Conservation (phyloP, 2,329 filamentous ascomycete species). For the Clarireedia homoeocarpa region DNA sequence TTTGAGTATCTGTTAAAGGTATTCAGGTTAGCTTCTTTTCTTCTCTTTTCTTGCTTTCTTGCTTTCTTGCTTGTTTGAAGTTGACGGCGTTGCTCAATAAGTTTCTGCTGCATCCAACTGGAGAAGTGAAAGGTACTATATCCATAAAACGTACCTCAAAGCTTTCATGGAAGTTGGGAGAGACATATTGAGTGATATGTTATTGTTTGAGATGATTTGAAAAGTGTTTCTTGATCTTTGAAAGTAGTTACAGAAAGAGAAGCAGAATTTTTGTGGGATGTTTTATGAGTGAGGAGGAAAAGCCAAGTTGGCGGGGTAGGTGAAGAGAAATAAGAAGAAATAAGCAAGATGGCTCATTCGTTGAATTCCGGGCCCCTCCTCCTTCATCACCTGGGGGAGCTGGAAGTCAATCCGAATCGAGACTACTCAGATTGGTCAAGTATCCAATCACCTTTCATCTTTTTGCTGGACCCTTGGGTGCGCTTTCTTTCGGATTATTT, state of each 20-base stretch:
- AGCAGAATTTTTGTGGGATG: background rate
- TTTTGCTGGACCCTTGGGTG: too few relatives aligned
- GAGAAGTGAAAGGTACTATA: background rate
- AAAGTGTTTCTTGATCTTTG: background rate
- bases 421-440: too few relatives aligned
- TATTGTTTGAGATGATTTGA: background rate
- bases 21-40: background rate
- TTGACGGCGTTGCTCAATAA: background rate
- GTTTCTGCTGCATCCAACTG: background rate
- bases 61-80: background rate
- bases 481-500: too few relatives aligned
- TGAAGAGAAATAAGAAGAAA: too few relatives aligned
- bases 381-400: too few relatives aligned
- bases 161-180: conserved; percentile 46
- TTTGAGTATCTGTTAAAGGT: conserved; percentile 44
- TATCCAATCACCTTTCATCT: too few relatives aligned
- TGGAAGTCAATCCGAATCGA: too few relatives aligned
- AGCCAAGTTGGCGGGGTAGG: too few relatives aligned
- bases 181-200: conserved; percentile 25
- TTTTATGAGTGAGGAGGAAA: background rate
- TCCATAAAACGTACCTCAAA: conserved; percentile 41
- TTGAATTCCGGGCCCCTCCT: too few relatives aligned
- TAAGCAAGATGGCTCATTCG: too few relatives aligned
- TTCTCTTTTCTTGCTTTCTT: background rate
- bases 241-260: background rate